Conservation (phyloP, 495 filamentous ascomycete species). For the Annulohypoxylon nitens region DNA sequence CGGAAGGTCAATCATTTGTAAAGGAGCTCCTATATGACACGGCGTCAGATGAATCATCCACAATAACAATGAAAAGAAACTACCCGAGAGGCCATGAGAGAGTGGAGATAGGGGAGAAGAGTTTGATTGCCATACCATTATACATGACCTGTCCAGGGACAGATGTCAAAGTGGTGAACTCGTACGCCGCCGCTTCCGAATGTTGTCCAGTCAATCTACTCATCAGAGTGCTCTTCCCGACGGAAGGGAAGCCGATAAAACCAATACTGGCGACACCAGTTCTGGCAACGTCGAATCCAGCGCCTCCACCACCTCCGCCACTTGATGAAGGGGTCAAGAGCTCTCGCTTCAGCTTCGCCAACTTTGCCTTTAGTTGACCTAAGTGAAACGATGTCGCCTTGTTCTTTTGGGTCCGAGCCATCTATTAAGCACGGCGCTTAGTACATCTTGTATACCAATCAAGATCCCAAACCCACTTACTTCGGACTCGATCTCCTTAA, state of each 20-base stretch:
- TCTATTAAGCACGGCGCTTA: slow-evolving; percentile 62
- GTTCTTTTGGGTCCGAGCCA: slow-evolving; percentile 98
- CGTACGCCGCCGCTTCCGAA: slow-evolving; percentile 96
- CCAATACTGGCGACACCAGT: slow-evolving; percentile 97
- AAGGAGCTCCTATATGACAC: slow-evolving; percentile 74
- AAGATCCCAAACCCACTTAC: slow-evolving; percentile 58
- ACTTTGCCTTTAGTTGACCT: slow-evolving; percentile 97
- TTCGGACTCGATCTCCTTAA: slow-evolving; percentile 97
- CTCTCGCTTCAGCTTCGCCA: slow-evolving; percentile 96
- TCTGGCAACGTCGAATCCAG: slow-evolving; percentile 97
- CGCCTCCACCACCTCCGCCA: slow-evolving; percentile 87
- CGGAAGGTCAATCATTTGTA: slow-evolving; percentile 98
- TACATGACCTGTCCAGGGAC: slow-evolving; percentile 97
- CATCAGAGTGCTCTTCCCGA: slow-evolving; percentile 98
- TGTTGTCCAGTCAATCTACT: slow-evolving; percentile 94
- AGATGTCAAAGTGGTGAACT: slow-evolving; percentile 98
- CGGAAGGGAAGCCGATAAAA: slow-evolving; percentile 90
- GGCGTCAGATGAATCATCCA: slow-evolving; percentile 24
- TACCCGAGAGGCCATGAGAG: neutral
- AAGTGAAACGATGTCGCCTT: slow-evolving; percentile 91
- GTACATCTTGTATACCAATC: slow-evolving; percentile 27
- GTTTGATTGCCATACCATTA: slow-evolving; percentile 68
- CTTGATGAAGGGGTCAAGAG: slow-evolving; percentile 86
- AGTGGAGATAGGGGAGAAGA: slow-evolving; percentile 20
- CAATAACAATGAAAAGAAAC: slow-evolving; percentile 10